These are phyloP conservation scores for Leishmania tarentolae DNA, from an alignment of 208 protist species.

Conservation along the genomic window DNA sequence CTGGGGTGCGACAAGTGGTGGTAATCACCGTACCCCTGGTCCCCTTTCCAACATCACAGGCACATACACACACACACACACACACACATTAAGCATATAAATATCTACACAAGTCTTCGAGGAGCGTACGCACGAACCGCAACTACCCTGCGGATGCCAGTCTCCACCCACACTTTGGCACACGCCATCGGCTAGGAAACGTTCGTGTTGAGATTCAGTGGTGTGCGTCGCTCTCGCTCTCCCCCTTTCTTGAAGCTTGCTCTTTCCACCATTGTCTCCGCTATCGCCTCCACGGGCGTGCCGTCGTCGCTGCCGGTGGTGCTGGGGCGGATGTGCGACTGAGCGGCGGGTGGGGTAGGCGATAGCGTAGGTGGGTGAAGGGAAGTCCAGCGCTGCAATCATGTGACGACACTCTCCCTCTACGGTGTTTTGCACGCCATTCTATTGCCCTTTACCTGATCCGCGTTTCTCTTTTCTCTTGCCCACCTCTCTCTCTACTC, in stretches of 20 bases:
- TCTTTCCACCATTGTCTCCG: background rate
- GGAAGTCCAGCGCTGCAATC: background rate
- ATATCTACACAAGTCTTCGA: background rate
- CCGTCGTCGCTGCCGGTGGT: background rate
- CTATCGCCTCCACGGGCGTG: background rate
- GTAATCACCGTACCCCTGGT: slow-evolving; percentile 18
- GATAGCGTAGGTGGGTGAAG: background rate
- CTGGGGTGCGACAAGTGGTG: slow-evolving; percentile 69
- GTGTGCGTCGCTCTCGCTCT: background rate
- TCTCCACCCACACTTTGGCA: background rate
- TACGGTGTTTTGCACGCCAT: background rate
- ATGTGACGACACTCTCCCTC: background rate
- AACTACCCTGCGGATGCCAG: background rate
- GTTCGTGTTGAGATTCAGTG: background rate
- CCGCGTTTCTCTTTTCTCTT: background rate
- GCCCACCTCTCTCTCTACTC: background rate
- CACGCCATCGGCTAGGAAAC: background rate
- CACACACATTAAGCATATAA: background rate
- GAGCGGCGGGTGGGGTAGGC: background rate
- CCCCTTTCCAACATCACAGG: background rate
- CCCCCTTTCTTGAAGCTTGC: background rate
- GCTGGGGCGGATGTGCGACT: background rate
- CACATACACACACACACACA: slow-evolving; percentile 3
- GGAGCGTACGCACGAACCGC: background rate
- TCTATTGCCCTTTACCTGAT: background rate